Base-by-base conservation (phyloP, 371 early-diverging fungal genomes). In the Choanephora cucurbitarum region DNA sequence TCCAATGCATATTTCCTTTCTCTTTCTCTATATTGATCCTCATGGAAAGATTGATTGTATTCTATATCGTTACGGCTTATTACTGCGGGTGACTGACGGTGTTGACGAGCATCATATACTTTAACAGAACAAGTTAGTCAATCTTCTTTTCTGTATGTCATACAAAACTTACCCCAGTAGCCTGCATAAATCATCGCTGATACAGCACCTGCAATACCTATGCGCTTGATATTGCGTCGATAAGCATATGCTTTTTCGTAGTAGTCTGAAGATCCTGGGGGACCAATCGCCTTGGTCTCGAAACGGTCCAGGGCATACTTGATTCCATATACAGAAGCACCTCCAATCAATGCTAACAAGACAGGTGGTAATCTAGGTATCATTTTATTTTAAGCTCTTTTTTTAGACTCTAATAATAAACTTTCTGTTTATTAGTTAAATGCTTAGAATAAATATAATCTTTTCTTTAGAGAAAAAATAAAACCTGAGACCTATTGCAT, bases 351-450 rank as follows among this genome's bases (percentile, higher is more conserved):
- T 10, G 73, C 73, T 48, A 77, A 41, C 18, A 77, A 18, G 18
- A 73, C 37, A 24, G 77, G 77, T n/a, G 77, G 77, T 42, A 77
- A 50, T 47, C 77, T 64, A 22, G 77, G 77, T 49, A 77, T 66
- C 77, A 77, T 77, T n/a, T 13, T n/a, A n/a, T n/a, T n/a, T n/a
- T n/a, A n/a, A n/a, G n/a, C n/a, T n/a, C n/a, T n/a, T n/a, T n/a
- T n/a, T n/a, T n/a, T n/a, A n/a, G n/a, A n/a, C 32, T 42, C 15
- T 18, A 49, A 17, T 31, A 54, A 32, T 23, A 43, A 39, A 34
- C 7, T 28, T 28, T 7, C 7, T 28, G 28, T 28, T 5, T 28
- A 28, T 7, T 28, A 28, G 28, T 7, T 28, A 28, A 28, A 28
- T 28, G 28, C 7, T 28, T 3, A 28, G 28, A 28, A 28, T 28